Evolutionary conservation across 345 rosid genomes (phyloP).

Genomic region (Murraya koenigii): DNA sequence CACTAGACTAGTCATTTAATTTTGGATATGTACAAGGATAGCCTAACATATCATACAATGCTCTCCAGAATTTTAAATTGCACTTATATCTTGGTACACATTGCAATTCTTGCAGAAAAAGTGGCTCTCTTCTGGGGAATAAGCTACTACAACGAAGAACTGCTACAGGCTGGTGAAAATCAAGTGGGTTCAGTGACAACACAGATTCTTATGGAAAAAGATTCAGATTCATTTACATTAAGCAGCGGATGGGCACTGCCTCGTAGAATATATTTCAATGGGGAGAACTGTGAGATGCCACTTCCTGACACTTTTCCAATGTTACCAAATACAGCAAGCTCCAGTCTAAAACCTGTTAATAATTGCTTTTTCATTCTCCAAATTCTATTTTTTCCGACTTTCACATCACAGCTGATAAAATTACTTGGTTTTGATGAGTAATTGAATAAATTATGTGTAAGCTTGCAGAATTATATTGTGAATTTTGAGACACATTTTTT

Average conservation of each 20-base stretch:
- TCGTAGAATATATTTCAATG: constrained; percentile 48
- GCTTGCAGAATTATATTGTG: not conserved
- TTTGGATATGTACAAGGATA: too few relatives aligned
- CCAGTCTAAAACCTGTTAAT: constrained; percentile 4
- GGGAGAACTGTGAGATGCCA: constrained; percentile 55
- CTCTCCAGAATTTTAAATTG: too few relatives aligned
- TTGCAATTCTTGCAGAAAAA: constrained; percentile 38
- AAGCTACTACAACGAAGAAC: constrained; percentile 35
- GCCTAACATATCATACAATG: too few relatives aligned
- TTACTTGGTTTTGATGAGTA: not conserved
- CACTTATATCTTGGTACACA: too few relatives aligned
- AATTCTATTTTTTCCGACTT: constrained; percentile 10
- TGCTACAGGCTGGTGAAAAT: constrained; percentile 23
- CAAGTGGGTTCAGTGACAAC: constrained; percentile 41
- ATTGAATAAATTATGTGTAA: not conserved
- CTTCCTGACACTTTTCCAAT: constrained; percentile 48
- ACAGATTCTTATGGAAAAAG: constrained; percentile 45
- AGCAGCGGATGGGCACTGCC: constrained; percentile 66
- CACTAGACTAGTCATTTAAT: too few relatives aligned
- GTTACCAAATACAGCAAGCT: constrained; percentile 42
- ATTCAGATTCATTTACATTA: constrained; percentile 37
- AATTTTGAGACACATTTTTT: not conserved
- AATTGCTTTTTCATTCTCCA: constrained; percentile 7
- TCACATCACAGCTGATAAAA: not conserved
- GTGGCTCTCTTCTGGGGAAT: constrained; percentile 60